Percentiles rank a stretch among this genome's conserved stretches.
Evolutionary conservation across 2,329 filamentous ascomycete species (phyloP).

Genomic region (Penicillium sp.): DNA sequence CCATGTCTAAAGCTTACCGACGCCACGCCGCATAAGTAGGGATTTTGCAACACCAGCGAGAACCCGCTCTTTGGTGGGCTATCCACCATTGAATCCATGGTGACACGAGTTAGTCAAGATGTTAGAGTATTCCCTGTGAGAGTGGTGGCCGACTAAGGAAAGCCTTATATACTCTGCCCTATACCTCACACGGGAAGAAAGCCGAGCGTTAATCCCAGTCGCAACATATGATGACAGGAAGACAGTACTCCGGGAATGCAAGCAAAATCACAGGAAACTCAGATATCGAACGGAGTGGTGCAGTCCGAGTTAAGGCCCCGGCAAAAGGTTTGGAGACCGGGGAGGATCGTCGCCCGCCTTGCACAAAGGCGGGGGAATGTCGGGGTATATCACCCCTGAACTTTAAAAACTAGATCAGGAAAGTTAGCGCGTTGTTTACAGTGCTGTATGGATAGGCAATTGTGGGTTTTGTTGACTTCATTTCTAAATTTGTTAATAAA

Average conservation of each 20-base stretch:
- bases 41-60: slow-evolving; percentile 38
- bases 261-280: background rate
- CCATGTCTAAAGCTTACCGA: slow-evolving; percentile 31
- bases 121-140: background rate
- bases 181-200: background rate
- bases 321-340: background rate
- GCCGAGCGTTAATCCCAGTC: background rate
- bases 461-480: too few species aligned
- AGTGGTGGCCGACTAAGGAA: background rate
- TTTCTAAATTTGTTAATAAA: too few species aligned
- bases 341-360: background rate
- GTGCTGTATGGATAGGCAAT: too few species aligned
- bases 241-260: slow-evolving; percentile 19
- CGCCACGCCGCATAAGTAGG: slow-evolving; percentile 48
- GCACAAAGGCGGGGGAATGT: background rate
- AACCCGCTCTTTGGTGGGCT: slow-evolving; percentile 25
- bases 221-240: slow-evolving; percentile 7
- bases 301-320: background rate
- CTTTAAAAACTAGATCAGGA: background rate
- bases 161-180: slow-evolving; percentile 4
- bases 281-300: background rate
- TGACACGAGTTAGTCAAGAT: background rate
- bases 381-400: background rate
- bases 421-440: background rate
- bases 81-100: slow-evolving; percentile 20